Evolutionary conservation across 139 green algal genomes (phyloP).

Genomic region (Chloropicon primus): DNA sequence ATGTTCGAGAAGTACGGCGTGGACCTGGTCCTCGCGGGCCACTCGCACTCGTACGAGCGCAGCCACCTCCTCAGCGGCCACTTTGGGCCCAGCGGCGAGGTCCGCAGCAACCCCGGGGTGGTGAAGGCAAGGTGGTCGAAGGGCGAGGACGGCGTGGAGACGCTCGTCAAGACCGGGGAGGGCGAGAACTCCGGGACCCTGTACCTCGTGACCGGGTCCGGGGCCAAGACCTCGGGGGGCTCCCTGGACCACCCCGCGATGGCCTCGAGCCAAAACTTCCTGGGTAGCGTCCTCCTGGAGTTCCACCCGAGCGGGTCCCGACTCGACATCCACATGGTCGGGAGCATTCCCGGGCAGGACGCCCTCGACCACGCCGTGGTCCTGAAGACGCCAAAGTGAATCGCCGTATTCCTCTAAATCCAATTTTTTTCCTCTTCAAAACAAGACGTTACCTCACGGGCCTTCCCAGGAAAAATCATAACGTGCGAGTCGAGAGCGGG

Average conservation of each 20-base stretch:
- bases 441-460: too few species aligned
- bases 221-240: background rate
- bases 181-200: background rate
- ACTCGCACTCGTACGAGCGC: slow-evolving; percentile 7
- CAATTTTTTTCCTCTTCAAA: too few species aligned
- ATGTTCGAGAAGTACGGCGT: slow-evolving; percentile 5
- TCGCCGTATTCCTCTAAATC: background rate
- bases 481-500: too few species aligned
- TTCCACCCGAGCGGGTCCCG: background rate
- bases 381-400: background rate
- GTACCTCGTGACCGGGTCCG: background rate
- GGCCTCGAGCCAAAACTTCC: background rate
- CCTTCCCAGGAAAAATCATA: too few species aligned
- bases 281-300: background rate
- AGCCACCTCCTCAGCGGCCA: slow-evolving; percentile 1
- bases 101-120: background rate
- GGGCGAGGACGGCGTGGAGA: too few species aligned
- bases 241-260: background rate
- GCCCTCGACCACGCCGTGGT: background rate
- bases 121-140: background rate
- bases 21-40: background rate
- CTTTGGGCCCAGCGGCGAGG: background rate
- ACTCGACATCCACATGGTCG: background rate
- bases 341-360: background rate
- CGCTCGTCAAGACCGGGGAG: background rate